Evolutionary conservation across 371 early-diverging fungal genomes (phyloP), one percentile per base, ranked within the genome.

Genomic region (Syncephalastrum monosporum): DNA sequence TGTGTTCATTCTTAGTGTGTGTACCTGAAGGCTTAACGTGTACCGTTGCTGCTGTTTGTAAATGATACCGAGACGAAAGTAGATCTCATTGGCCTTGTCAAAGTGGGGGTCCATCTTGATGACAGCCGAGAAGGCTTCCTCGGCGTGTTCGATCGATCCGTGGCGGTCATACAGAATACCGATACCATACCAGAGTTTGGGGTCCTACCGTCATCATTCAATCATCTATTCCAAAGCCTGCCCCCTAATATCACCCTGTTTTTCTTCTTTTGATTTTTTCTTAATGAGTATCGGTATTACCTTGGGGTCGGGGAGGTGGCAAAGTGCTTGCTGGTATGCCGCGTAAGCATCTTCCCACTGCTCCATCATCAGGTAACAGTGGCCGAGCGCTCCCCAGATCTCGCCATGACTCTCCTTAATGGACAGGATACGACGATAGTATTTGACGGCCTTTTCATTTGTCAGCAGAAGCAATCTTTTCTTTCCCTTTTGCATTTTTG

Each of bases 131-230:
- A 98, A 98, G 0, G 98, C 98, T 64, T 96, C 97, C 74, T 97
- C 97, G 5, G 99, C 98, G 68, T 96, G 92, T 50, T 98, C 97
- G 44, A 90, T 88, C 0, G 95, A 93, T 4, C 95, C 96, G 64
- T 94, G 97, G 14, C 97, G 89, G 65, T 99, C 99, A 65, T 98
- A 97, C 14, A 98, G 75, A 27, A 97, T 96, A 14, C 97, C 99
- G 47, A 98, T 96, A 27, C 97, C 98, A 65, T 97, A 99, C 99
- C 99, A 99, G 17, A 99, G 84, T 64, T 95, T 96, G 1, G 98
- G 96, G 60, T 96, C 98, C 86, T 91, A 33, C 38, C 38, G 38
- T 33, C 38, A 33, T 33, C 12, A 33, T 33, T 33, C 38, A 33
- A 10, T 33, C 38, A 33, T 33, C 12, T 33, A 33, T 5, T 21